Percentiles rank a stretch among this genome's conserved stretches.
Evolutionary conservation across 2,329 filamentous ascomycete species (phyloP).

Genomic region (Cercospora nicotianae): DNA sequence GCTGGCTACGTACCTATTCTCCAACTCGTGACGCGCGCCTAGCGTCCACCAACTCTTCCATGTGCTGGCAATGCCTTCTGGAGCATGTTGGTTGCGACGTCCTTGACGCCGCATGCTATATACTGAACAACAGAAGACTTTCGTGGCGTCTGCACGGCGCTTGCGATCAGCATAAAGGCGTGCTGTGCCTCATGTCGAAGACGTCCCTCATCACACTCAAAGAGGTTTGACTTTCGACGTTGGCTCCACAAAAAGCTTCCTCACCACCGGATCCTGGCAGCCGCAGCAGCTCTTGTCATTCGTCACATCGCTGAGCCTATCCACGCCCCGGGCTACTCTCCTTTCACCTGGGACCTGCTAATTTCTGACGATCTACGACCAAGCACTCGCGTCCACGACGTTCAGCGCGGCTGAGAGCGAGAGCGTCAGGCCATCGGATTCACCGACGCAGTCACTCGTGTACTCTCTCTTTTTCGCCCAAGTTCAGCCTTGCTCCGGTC

Average conservation of each 20-base stretch:
- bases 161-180: constrained; percentile 19
- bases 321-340: constrained; percentile 12
- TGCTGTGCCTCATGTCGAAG: constrained; percentile 20
- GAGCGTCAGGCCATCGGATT: constrained; percentile 5
- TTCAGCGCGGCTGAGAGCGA: constrained; percentile 12
- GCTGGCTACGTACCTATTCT: constrained; percentile 11
- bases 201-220: constrained; percentile 6
- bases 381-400: background rate
- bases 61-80: background rate
- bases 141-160: constrained; percentile 11
- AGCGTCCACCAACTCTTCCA: background rate
- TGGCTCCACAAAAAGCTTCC: constrained; percentile 10
- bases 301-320: constrained; percentile 10
- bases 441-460: constrained; percentile 11
- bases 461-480: background rate
- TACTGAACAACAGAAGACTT: background rate
- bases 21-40: constrained; percentile 17
- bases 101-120: constrained; percentile 13
- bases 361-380: background rate
- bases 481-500: constrained; percentile 11
- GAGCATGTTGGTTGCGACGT: background rate
- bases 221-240: constrained; percentile 9
- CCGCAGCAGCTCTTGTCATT: constrained; percentile 9
- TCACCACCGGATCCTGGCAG: constrained; percentile 8
- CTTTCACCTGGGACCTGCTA: constrained; percentile 12